Percentiles rank a stretch among this genome's conserved stretches.
Evolutionary conservation across 1,284 basidiomycete genomes (phyloP).

Genomic region (Moesziomyces aphidis): DNA sequence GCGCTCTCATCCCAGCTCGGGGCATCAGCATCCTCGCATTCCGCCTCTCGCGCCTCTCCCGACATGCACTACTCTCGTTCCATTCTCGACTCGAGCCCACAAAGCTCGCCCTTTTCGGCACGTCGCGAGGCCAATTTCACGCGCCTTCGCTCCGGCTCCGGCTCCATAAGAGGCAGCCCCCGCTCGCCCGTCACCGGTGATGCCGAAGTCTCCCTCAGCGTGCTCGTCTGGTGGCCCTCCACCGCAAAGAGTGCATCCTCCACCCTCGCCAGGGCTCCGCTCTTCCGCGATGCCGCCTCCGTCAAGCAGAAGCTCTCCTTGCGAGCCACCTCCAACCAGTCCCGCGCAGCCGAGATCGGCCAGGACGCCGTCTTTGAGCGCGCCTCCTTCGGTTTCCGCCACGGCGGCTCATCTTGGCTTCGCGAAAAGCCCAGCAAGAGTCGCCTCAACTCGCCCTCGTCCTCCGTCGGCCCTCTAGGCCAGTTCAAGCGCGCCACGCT

Average conservation of each 20-base stretch:
- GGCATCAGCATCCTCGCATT: background rate
- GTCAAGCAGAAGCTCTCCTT: constrained; percentile 47
- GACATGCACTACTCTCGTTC: background rate
- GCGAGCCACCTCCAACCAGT: constrained; percentile 10
- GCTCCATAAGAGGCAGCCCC: constrained; percentile 9
- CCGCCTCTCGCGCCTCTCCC: background rate
- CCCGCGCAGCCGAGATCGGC: constrained; percentile 11
- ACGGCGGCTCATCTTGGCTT: constrained; percentile 32
- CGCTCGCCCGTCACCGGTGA: constrained; percentile 13
- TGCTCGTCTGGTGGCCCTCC: constrained; percentile 39
- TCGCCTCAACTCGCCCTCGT: constrained; percentile 37
- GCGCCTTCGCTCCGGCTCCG: constrained; percentile 34
- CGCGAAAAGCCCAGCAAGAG: constrained; percentile 47
- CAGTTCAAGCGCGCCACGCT: constrained; percentile 52
- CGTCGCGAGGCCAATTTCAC: constrained; percentile 13
- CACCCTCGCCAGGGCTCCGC: constrained; percentile 29
- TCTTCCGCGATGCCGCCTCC: constrained; percentile 44
- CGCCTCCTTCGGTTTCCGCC: constrained; percentile 34
- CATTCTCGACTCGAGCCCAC: too few species aligned
- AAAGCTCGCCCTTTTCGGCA: constrained; percentile 3
- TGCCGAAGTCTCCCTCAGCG: constrained; percentile 27
- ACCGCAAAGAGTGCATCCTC: constrained; percentile 28
- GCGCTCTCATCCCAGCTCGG: background rate
- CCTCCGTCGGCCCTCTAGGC: constrained; percentile 20
- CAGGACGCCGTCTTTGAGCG: constrained; percentile 34